These are phyloP conservation scores for Lodderomyces metapsilosis DNA, from an alignment of 1,139 yeast species.

Conservation along the genomic window DNA sequence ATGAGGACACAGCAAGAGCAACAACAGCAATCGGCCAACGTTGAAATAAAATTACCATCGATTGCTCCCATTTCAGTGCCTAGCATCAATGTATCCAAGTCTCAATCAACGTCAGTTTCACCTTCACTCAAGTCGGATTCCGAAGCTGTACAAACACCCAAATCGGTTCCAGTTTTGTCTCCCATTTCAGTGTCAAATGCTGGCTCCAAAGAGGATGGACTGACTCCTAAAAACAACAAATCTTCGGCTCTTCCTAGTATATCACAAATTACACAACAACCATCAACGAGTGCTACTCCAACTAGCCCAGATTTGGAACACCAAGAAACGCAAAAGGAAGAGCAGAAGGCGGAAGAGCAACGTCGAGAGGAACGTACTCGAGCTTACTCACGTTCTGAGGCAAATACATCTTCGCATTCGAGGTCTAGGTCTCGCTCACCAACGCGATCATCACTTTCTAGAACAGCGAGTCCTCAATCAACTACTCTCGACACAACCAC, in stretches of 20 bases:
- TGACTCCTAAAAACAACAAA: slow-evolving; percentile 10
- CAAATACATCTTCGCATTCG: neutral
- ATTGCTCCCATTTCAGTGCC: slow-evolving; percentile 10
- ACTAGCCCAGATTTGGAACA: neutral
- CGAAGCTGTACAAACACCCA: neutral
- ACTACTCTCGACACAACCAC: no score
- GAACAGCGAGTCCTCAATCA: neutral
- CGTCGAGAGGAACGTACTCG: neutral
- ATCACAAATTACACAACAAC: slow-evolving; percentile 7
- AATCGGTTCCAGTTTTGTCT: slow-evolving; percentile 1
- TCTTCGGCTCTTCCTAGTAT: slow-evolving; percentile 14
- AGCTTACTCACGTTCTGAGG: neutral
- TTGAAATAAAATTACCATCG: slow-evolving; percentile 7
- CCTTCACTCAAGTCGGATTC: slow-evolving; percentile 1
- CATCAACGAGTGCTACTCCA: neutral
- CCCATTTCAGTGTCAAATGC: neutral
- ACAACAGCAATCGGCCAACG: slow-evolving; percentile 7
- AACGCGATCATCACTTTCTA: neutral
- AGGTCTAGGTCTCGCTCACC: slow-evolving; percentile 1
- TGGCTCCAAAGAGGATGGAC: neutral
- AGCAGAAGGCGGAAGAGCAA: neutral
- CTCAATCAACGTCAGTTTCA: slow-evolving; percentile 4
- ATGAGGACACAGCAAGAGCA: slow-evolving; percentile 8
- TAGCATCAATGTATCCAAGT: slow-evolving; percentile 9
- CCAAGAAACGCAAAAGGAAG: neutral